Base-by-base conservation (phyloP, 1,284 basidiomycete genomes). In the Ustilago cynodontis region DNA sequence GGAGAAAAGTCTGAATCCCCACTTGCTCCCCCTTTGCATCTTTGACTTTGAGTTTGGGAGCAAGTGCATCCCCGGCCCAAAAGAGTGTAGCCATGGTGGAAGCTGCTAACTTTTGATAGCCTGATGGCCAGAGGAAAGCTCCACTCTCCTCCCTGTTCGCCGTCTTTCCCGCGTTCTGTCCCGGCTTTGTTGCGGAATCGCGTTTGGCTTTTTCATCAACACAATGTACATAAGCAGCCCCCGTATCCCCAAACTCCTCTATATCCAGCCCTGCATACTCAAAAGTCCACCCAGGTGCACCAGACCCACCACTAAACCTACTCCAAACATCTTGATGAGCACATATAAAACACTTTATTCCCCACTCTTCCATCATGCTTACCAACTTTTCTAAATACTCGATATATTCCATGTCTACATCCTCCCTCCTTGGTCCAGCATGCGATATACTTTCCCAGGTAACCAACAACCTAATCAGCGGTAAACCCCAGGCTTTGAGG, bases 401-500 rank as follows among this genome's bases (percentile, higher is more conserved):
- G 3, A 99, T 88, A 85, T 98, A 99, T 52, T 92, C 91, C 3
- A 85, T 86, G 86, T 98, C 95, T 94, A 95, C 53, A 90, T 87
- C 2, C 1, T 71, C 45, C 11, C 55, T 64, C 14, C 49, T 47
- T 0, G 84, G 84, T 0, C 84, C 95, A 60, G 88, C 90, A 82
- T 98, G 97, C 82, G 98, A 94, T 24, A 99, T 88, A 0, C 95
- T 93, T 84, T 99, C 96, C 97, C 96, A 99, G 1, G 95, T 97
- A 3, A 98, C 90, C 92, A 64, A 93, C 89, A 76, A 94, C 0
- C 87, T 79, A 39, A 88, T 73, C 29, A 87, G 81, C 9, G 86
- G 82, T 18, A 86, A 69, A 1, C 87, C 87, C 87, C 86, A 88
- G 1, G 81, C 70, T 2, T 65, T 56, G 0, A 88, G 65, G 0